Percentiles rank a stretch among this genome's conserved stretches.
Conservation (phyloP, 78 protist genomes). For the Pigoraptor vietnamica region DNA sequence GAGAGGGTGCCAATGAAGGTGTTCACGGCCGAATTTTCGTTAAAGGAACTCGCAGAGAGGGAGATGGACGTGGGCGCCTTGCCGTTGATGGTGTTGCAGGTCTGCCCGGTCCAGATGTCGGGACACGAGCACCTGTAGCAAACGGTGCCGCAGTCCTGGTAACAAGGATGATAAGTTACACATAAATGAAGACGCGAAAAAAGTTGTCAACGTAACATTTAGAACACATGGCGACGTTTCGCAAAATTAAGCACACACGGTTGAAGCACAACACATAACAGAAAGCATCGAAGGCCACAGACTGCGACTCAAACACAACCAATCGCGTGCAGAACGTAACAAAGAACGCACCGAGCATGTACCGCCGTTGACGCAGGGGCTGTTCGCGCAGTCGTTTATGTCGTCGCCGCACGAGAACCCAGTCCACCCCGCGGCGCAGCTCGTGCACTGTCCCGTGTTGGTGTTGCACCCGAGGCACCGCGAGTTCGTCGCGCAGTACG, state of each 20-base stretch:
- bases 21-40: not conserved
- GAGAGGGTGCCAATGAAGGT: not conserved
- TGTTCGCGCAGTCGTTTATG: not conserved
- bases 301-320: too few species aligned
- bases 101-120: not conserved
- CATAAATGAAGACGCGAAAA: too few species aligned
- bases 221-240: too few species aligned
- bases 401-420: not conserved
- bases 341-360: not conserved
- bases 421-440: not conserved
- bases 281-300: too few species aligned
- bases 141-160: not conserved
- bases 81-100: not conserved
- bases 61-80: not conserved
- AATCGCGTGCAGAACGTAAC: too few species aligned
- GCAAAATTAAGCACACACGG: too few species aligned
- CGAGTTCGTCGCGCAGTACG: not conserved
- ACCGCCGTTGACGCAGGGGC: not conserved
- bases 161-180: too few species aligned
- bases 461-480: not conserved
- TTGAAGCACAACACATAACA: too few species aligned
- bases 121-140: not conserved
- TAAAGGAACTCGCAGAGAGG: not conserved
- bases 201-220: too few species aligned
- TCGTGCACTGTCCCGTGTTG: not conserved